Evolutionary conservation across 345 rosid genomes (phyloP), one percentile per base, ranked within the genome.

Genomic region (Laguncularia racemosa): DNA sequence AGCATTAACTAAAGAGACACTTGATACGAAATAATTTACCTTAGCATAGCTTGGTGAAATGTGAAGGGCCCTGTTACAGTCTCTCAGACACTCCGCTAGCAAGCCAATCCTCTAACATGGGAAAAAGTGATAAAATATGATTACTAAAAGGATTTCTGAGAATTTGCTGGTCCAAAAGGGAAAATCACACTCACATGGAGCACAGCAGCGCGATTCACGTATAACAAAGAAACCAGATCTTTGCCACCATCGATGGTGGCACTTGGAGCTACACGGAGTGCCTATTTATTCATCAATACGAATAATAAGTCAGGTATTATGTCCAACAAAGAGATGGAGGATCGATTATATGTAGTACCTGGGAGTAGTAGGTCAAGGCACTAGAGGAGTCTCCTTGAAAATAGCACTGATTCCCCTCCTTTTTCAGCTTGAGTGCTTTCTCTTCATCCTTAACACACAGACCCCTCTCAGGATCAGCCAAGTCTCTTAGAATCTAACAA

Each of bases 51-150:
- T 61, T 59, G 88, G 82, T 66, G 78, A 84, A 59, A 88, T 78
- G 40, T 73, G 79, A 52, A 91, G 76, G 56, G 91, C 95, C 20
- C 96, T 83, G 55, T 76, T 78, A 65, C 95, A 88, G 59, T 91
- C 96, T 56, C 79, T 78, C 28, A 79, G 55, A 68, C 89, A 73
- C 79, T 91, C 95, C 63, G 52, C 46, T 16, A 69, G 46, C 23
- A 71, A 71, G 13, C 77, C 89, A 28, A 77, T 62, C 73, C 76
- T 84, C 89, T 88, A 64, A 28, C 23, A 50, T 17, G 16, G 26
- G 26, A 67, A 67, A 66, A 13, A 55, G 43, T 60, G 16, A 58
- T 8, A 56, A 43, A 38, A 5, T 50, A 8, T 33, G 28, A 23
- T 23, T 23, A 6, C 28, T 23, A 23, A 23, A 23, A 23, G 28